phyloP scores from a whole-genome alignment of 1,284 basidiomycete species.

The Vanrija pseudolonga region DNA sequence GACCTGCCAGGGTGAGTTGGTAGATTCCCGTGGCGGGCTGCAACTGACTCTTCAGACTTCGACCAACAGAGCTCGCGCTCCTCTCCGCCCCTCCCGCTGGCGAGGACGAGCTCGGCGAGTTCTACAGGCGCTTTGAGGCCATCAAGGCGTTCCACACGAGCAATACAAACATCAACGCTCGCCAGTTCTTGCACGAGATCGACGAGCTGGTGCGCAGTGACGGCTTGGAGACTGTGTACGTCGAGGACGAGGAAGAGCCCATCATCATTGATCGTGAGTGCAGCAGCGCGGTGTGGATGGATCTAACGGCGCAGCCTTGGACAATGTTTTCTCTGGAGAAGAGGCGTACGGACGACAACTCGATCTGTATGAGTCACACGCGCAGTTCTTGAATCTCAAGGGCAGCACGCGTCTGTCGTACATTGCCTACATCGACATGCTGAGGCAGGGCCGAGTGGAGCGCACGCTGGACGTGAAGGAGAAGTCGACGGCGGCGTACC shows the following conservation, averaged over 20 bases:
- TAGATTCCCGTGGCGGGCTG: background rate
- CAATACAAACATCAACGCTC: conserved; percentile 82
- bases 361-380: conserved; percentile 85
- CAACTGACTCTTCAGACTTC: conserved; percentile 46
- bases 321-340: conserved; percentile 89
- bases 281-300: background rate
- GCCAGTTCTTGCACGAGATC: conserved; percentile 74
- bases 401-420: conserved; percentile 75
- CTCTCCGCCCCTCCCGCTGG: conserved; percentile 51
- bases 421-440: conserved; percentile 83
- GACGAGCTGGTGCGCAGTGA: conserved; percentile 59
- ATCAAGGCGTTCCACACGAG: conserved; percentile 94
- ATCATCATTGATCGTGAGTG: conserved; percentile 52
- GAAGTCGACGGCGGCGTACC: conserved; percentile 70
- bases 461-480: conserved; percentile 69
- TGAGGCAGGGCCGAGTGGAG: conserved; percentile 53
- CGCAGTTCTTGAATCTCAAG: conserved; percentile 85
- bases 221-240: conserved; percentile 49
- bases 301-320: conserved; percentile 60
- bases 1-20: conserved; percentile 57
- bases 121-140: conserved; percentile 88
- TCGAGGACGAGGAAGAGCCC: conserved; percentile 64
- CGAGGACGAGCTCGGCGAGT: conserved; percentile 78
- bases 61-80: conserved; percentile 47
- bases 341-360: conserved; percentile 92